Conservation (phyloP, 2,329 filamentous ascomycete genomes). For the Trichoderma sp. region DNA sequence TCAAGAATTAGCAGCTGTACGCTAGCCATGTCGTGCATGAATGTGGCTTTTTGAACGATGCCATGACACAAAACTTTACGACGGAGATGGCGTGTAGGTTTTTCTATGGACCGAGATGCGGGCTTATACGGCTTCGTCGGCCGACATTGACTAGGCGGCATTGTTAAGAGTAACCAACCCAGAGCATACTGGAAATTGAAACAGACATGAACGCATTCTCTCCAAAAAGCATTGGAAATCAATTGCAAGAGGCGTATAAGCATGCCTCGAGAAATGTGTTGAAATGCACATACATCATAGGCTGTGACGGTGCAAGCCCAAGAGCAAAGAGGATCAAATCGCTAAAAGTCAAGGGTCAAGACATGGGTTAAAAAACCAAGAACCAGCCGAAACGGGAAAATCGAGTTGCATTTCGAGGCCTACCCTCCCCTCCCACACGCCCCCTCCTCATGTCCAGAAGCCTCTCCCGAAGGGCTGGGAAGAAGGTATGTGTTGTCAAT, state of each 20-base stretch:
- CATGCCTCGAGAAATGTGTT: neutral
- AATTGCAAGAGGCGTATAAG: neutral
- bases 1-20: neutral
- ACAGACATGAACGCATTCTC: neutral
- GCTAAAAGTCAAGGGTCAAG: neutral
- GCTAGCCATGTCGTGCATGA: neutral
- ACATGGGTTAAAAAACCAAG: neutral
- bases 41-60: neutral
- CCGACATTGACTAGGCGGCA: neutral
- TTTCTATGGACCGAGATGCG: neutral
- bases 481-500: slow-evolving; percentile 20
- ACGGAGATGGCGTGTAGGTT: slow-evolving; percentile 1
- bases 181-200: neutral
- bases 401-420: neutral
- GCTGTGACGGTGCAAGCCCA: neutral
- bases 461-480: slow-evolving; percentile 23
- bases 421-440: neutral
- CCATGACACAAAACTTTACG: neutral
- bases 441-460: slow-evolving; percentile 11
- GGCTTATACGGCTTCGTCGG: neutral
- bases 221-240: neutral
- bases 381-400: slow-evolving; percentile 17
- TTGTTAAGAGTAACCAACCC: neutral
- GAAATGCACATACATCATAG: neutral
- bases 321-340: neutral